Base-by-base conservation (phyloP, 2,329 filamentous ascomycete species). In the Leptographium wingfieldii region DNA sequence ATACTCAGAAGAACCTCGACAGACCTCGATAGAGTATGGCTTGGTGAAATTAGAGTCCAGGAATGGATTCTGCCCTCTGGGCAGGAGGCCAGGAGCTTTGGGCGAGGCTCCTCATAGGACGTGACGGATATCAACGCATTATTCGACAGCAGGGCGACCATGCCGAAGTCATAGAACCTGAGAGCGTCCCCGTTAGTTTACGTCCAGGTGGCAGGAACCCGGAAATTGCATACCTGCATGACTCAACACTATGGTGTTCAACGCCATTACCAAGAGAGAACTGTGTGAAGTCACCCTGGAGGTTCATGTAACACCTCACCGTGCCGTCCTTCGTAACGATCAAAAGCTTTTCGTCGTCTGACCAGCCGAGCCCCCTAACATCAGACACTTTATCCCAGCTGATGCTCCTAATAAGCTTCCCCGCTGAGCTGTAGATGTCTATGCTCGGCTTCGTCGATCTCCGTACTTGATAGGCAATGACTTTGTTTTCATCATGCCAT, bases 231-330 rank as follows among this genome's bases (percentile, higher is more conserved):
- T 69, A 76, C 73, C 85, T 85, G 75, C 92, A 97, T n/a, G 86
- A 86, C 65, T 85, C 80, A 25, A 99, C 92, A 31, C 92, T 88
- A 68, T 87, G 84, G 65, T 95, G 89, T 67, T 97, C 94, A 29
- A 92, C 86, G 29, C 89, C 89, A 72, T 95, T 87, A 59, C 92
- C 94, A 0, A 99, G 78, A 1, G 89, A 92, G 72, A 97, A 99
- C 61, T 95, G 92, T 19, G 87, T 90, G 70, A 99, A 99, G 70
- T 97, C 92, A 63, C 88, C 90, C 71, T 96, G 88, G n/a, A 99
- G 76, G 68, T 94, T 89, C 70, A 91, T 85, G 69, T 92, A 96
- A 71, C 90, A 94, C 62, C 92, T 82, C 52, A 97, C 92, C 1
- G 85, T 92, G 29, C 94, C 94, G 69, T 99, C 92, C 58, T 88